Conservation (phyloP, 2,329 filamentous ascomycete species). For the Cladophialophora psammophila region DNA sequence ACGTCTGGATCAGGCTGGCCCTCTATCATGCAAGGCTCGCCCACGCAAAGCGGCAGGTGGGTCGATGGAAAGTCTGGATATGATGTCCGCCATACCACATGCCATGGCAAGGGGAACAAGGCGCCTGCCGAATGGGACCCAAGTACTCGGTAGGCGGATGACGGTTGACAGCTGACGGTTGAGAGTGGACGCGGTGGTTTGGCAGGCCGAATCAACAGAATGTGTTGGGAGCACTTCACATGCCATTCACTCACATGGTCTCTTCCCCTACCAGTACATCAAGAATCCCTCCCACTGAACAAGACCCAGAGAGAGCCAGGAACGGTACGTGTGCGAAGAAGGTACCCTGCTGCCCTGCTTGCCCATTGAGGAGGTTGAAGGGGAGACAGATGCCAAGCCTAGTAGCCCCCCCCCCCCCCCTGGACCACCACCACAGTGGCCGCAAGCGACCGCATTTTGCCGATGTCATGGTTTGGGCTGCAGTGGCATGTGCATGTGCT, state of each 20-base stretch:
- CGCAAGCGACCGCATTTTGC: no score
- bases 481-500: conserved; percentile 4
- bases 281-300: neutral
- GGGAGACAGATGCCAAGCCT: neutral
- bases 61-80: neutral
- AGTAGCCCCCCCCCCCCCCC: neutral
- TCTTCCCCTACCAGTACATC: neutral
- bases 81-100: conserved; percentile 4
- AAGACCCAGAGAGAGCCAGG: neutral
- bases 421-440: no score
- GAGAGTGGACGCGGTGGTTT: neutral
- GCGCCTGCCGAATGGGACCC: neutral
- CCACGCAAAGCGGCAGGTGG: neutral
- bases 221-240: neutral
- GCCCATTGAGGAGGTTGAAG: neutral
- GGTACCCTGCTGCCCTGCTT: neutral
- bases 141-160: neutral
- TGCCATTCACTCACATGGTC: neutral
- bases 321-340: neutral
- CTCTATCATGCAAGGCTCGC: conserved; percentile 4
- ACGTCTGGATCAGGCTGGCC: neutral
- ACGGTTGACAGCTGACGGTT: neutral
- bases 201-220: neutral
- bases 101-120: neutral
- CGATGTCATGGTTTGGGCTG: conserved; percentile 3